Percentiles rank a stretch among this genome's conserved stretches.
These are phyloP conservation scores for Fusarium aywerte DNA, from an alignment of 2,329 filamentous ascomycete genomes.

Conservation along the genomic window DNA sequence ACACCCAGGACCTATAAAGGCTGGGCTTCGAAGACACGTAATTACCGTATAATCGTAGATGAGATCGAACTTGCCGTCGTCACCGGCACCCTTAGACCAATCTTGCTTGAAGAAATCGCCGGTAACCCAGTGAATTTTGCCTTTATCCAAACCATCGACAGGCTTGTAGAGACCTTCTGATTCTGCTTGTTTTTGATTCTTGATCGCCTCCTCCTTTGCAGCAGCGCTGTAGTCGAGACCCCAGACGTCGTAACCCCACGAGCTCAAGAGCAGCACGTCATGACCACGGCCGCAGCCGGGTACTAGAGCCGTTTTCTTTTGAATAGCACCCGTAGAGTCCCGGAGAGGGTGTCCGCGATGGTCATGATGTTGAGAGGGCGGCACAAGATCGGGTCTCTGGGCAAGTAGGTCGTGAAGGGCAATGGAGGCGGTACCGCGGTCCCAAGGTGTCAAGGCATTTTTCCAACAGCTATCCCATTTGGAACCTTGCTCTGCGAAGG, in stretches of 20 bases:
- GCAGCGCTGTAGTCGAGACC: slow-evolving; percentile 74
- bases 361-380: slow-evolving; percentile 50
- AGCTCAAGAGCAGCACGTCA: slow-evolving; percentile 79
- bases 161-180: slow-evolving; percentile 58
- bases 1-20: slow-evolving; percentile 1
- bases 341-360: slow-evolving; percentile 46
- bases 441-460: slow-evolving; percentile 63
- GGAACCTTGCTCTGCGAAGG: slow-evolving; percentile 50
- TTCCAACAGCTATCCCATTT: slow-evolving; percentile 63
- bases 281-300: slow-evolving; percentile 86
- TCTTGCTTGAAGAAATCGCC: slow-evolving; percentile 75
- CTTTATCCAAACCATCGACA: slow-evolving; percentile 55
- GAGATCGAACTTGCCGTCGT: slow-evolving; percentile 69
- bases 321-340: slow-evolving; percentile 38
- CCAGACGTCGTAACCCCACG: slow-evolving; percentile 79
- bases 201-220: slow-evolving; percentile 59
- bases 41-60: slow-evolving; percentile 72
- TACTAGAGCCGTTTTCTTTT: slow-evolving; percentile 67
- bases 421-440: slow-evolving; percentile 63
- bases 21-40: not conserved
- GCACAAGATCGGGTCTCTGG: slow-evolving; percentile 58
- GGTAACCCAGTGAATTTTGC: slow-evolving; percentile 64
- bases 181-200: slow-evolving; percentile 54
- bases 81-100: slow-evolving; percentile 60
- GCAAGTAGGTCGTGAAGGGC: slow-evolving; percentile 65